Base-by-base conservation (phyloP, 106 monocot species). In the Dioscorea dumetorum region DNA sequence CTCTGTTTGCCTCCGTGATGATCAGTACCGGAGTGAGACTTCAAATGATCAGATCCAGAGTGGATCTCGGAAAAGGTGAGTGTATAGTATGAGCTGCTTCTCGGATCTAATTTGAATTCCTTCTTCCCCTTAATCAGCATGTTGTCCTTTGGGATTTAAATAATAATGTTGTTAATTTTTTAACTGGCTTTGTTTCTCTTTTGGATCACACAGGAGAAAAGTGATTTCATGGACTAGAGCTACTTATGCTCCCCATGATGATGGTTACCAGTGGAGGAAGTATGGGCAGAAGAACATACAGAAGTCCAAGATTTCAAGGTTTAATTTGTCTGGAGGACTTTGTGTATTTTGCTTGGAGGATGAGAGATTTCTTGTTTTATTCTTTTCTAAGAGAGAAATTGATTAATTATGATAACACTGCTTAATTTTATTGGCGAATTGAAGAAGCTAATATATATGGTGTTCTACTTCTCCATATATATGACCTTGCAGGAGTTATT, bases 231-330 rank as follows among this genome's bases (percentile, higher is more conserved):
- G 69, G 51, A 68, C 31, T 20, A 18, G 21, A 15, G 12, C 33
- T 18, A 72, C 62, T 0, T 62, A 22, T 18, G 15, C 48, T n/a
- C 63, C 72, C 0, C 8, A 51, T 51, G 31, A 53, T 32, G 52
- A 72, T 33, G 72, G 61, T 33, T 21, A 72, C 12, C 72, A 62
- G 18, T 72, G 62, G 72, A 72, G 72, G 21, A 72, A 72, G 32
- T 72, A 72, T 33, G 72, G 72, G 62, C 62, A 72, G 9, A 72
- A 72, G 50, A 53, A 31, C 18, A 72, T 72, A 31, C 14, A 12
- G 4, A 53, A 33, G 2, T n/a, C 51, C 8, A 50, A 52, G 6
- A 41, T 9, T 52, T 19, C 50, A 52, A 72, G 62, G 72, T 72
- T n/a, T n/a, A n/a, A n/a, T n/a, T 50, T 12, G 59, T 22, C 1